A percentile compares a stretch with the other conserved stretches of the same genome.
Conservation (phyloP, 2,329 filamentous ascomycete genomes). For the Scedosporium boydii region DNA sequence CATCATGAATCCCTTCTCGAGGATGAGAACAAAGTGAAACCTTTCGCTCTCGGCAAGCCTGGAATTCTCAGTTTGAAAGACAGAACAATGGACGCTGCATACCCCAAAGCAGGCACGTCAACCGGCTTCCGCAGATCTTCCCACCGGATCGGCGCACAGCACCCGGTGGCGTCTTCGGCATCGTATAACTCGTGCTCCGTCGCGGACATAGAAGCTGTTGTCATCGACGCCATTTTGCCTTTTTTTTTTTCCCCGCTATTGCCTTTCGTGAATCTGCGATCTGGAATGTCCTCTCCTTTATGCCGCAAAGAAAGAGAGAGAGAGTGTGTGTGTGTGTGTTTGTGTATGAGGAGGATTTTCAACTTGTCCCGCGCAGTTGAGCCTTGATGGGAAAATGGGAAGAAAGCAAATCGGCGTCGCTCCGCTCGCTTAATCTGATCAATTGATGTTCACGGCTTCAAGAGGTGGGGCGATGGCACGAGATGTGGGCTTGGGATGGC, state of each 20-base stretch:
- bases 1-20: too few relatives aligned
- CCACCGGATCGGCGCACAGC: background rate
- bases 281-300: background rate
- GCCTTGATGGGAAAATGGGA: background rate
- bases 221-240: background rate
- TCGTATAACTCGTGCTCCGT: background rate
- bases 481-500: too few relatives aligned
- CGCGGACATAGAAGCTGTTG: background rate
- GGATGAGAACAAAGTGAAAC: too few relatives aligned
- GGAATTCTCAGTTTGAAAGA: background rate
- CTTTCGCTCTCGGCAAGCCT: too few relatives aligned
- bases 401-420: background rate
- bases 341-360: too few relatives aligned
- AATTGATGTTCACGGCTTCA: background rate
- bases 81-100: background rate
- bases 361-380: background rate
- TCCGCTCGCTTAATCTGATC: background rate
- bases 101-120: background rate
- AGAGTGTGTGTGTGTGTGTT: too few relatives aligned
- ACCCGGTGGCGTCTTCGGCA: background rate
- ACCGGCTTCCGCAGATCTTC: background rate
- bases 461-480: background rate
- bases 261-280: too few relatives aligned
- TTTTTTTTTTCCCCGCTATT: background rate
- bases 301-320: too few relatives aligned